phyloP scores from a whole-genome alignment of 2,329 filamentous ascomycete genomes.

The Cladophialophora chaetospira region DNA sequence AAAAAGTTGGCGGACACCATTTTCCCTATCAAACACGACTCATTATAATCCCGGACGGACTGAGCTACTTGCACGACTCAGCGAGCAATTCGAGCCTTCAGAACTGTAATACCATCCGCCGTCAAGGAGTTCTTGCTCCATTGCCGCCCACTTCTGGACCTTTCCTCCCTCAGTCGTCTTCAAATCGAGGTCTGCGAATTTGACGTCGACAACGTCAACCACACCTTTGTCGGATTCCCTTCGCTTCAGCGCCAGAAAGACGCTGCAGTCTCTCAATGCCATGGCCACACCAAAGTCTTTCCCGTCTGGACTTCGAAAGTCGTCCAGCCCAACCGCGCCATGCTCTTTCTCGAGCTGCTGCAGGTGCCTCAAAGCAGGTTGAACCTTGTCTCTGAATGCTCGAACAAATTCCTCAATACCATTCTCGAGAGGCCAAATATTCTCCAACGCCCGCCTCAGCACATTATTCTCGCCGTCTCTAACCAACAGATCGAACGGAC shows the following conservation, averaged over 20 bases:
- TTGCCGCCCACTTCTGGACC: slow-evolving; percentile 66
- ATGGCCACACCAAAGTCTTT: slow-evolving; percentile 68
- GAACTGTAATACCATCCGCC: slow-evolving; percentile 66
- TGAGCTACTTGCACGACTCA: slow-evolving; percentile 14
- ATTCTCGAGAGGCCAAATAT: slow-evolving; percentile 29
- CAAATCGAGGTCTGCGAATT: slow-evolving; percentile 75
- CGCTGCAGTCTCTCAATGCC: slow-evolving; percentile 78
- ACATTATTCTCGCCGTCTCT: slow-evolving; percentile 31
- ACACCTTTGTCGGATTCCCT: slow-evolving; percentile 27
- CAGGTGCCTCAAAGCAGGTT: slow-evolving; percentile 38
- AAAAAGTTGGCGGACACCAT: slow-evolving; percentile 55
- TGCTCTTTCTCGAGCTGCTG: slow-evolving; percentile 31
- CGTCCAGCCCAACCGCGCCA: slow-evolving; percentile 33
- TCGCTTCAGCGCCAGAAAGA: slow-evolving; percentile 51
- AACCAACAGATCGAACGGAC: slow-evolving; percentile 65
- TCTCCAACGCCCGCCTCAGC: slow-evolving; percentile 44
- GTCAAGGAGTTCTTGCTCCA: slow-evolving; percentile 64
- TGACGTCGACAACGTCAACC: slow-evolving; percentile 44
- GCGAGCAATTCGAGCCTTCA: slow-evolving; percentile 35
- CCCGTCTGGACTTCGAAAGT: slow-evolving; percentile 29
- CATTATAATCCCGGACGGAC: slow-evolving; percentile 1
- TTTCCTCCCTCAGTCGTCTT: slow-evolving; percentile 69
- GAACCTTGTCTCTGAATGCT: slow-evolving; percentile 41
- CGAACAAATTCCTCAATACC: slow-evolving; percentile 36
- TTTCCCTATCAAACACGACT: slow-evolving; percentile 49